A percentile compares a stretch with the other conserved stretches of the same genome.
phyloP scores from a whole-genome alignment of 1,284 basidiomycete species.

The Lentinula novae-zelandiae region DNA sequence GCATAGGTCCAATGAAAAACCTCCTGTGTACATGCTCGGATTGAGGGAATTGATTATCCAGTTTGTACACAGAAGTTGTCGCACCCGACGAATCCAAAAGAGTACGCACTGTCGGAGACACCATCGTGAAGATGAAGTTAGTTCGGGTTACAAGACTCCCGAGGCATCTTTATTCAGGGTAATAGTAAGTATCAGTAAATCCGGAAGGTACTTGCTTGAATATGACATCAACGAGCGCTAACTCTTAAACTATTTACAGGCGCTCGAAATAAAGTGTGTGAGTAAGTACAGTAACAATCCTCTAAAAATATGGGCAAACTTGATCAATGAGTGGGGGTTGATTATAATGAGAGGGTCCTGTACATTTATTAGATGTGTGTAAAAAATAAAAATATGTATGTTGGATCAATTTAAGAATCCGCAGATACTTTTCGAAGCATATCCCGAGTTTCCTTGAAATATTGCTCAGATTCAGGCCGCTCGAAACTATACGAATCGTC shows the following conservation, averaged over 20 bases:
- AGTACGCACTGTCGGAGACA: background rate
- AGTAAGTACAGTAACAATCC: too few species aligned
- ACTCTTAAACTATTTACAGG: too few species aligned
- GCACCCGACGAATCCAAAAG: background rate
- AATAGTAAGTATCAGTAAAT: too few species aligned
- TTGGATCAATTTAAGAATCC: background rate
- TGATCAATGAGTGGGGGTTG: background rate
- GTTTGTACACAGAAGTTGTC: constrained; percentile 5
- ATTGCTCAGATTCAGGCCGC: constrained; percentile 67
- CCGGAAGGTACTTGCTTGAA: background rate
- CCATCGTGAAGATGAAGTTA: background rate
- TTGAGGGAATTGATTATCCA: constrained; percentile 2
- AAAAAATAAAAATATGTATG: background rate
- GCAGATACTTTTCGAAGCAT: constrained; percentile 28
- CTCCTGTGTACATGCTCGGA: constrained; percentile 31
- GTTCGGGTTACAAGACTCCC: background rate
- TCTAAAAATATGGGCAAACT: too few species aligned
- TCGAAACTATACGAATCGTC: constrained; percentile 55
- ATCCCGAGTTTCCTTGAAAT: constrained; percentile 54
- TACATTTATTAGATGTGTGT: background rate
- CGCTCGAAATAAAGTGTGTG: too few species aligned
- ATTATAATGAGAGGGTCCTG: background rate
- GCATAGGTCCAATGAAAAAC: constrained; percentile 64
- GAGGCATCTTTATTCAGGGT: background rate
- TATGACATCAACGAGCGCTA: background rate